Conservation (phyloP, 2,329 filamentous ascomycete genomes). For the Cryphonectria parasitica region DNA sequence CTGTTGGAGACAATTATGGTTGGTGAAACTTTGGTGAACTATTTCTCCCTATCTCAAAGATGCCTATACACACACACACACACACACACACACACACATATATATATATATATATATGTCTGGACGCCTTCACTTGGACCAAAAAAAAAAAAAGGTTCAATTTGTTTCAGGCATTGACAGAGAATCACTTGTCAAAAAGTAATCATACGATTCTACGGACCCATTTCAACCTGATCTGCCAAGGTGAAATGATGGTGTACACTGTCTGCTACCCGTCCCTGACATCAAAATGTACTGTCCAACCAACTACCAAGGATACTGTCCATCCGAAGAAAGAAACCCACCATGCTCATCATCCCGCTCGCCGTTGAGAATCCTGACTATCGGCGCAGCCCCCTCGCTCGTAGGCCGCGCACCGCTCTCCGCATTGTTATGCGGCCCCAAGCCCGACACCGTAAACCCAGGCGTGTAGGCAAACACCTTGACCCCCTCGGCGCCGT, state of each 20-base stretch:
- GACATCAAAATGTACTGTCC: not conserved
- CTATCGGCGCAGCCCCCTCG: slow-evolving; percentile 2
- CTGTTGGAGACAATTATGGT: too few species aligned
- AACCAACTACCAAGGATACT: not conserved
- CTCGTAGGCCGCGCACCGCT: slow-evolving; percentile 5
- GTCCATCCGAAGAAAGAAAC: not conserved
- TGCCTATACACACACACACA: too few species aligned
- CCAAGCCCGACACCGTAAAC: slow-evolving; percentile 2
- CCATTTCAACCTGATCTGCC: not conserved
- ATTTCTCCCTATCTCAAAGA: too few species aligned
- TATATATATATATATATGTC: too few species aligned
- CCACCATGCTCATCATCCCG: slow-evolving; percentile 10
- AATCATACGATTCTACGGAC: not conserved
- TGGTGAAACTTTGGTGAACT: too few species aligned
- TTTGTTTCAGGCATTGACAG: too few species aligned
- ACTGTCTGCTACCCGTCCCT: not conserved
- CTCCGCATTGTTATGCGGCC: not conserved
- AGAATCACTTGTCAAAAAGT: too few species aligned
- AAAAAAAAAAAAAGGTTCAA: too few species aligned
- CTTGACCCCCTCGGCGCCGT: not conserved
- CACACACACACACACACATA: too few species aligned
- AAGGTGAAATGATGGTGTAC: not conserved
- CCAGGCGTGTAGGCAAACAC: slow-evolving; percentile 12
- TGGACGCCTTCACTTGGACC: too few species aligned
- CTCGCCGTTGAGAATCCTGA: not conserved